Percentiles rank a stretch among this genome's conserved stretches.
Conservation (phyloP, 108 stramenopile genomes). For the Aureococcus anophagefferens region DNA sequence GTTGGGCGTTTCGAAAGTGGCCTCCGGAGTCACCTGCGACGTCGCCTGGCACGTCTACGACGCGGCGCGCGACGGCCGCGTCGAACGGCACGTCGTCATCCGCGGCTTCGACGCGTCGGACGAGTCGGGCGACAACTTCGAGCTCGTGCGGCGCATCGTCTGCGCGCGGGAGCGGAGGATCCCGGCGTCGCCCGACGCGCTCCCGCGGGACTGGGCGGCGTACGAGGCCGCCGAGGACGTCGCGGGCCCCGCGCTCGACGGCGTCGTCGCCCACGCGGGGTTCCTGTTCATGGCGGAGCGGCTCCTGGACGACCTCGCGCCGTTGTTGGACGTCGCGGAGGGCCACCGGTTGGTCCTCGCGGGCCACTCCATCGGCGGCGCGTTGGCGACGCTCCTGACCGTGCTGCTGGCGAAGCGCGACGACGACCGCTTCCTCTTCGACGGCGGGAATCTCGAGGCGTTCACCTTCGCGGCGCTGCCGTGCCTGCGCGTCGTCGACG, state of each 20-base stretch:
- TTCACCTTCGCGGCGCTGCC: neutral
- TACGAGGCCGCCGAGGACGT: neutral
- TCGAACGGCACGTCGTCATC: slow-evolving; percentile 22
- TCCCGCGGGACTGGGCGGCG: neutral
- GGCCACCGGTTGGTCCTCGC: slow-evolving; percentile 55
- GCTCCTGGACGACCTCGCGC: slow-evolving; percentile 46
- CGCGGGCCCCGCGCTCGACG: slow-evolving; percentile 1
- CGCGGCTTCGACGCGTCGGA: slow-evolving; percentile 80
- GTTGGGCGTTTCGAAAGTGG: slow-evolving; percentile 54
- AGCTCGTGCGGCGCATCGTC: slow-evolving; percentile 52
- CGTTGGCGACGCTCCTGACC: slow-evolving; percentile 51
- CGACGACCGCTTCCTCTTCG: too few species aligned
- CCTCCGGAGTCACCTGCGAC: slow-evolving; percentile 56
- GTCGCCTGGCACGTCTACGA: slow-evolving; percentile 72
- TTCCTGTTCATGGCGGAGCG: slow-evolving; percentile 51
- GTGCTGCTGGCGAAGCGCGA: slow-evolving; percentile 26
- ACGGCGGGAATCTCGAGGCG: neutral
- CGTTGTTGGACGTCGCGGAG: slow-evolving; percentile 54
- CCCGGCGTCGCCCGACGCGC: neutral
- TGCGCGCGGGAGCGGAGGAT: slow-evolving; percentile 36
- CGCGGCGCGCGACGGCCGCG: slow-evolving; percentile 28
- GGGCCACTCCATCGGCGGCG: slow-evolving; percentile 75
- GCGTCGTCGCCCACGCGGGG: slow-evolving; percentile 55
- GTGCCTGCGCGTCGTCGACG: neutral
- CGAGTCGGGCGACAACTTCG: slow-evolving; percentile 59